A percentile compares a stretch with the other conserved stretches of the same genome.
These are phyloP conservation scores for Irpex sp. DNA, from an alignment of 1,284 basidiomycete species.

Conservation along the genomic window DNA sequence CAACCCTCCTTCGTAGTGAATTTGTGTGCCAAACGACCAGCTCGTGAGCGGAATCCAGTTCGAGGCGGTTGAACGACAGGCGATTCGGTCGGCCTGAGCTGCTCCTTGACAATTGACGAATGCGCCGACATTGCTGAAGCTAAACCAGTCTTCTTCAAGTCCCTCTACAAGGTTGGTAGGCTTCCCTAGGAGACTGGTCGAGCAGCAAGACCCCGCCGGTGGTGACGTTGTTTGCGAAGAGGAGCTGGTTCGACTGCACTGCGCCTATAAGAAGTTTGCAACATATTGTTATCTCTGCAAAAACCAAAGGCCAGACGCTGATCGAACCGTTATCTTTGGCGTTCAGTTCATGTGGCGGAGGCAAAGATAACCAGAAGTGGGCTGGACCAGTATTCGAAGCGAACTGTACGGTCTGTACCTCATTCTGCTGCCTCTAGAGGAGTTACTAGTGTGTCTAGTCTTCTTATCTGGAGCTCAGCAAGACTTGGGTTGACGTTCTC, in stretches of 20 bases:
- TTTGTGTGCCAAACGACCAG: slow-evolving; percentile 24
- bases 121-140: slow-evolving; percentile 11
- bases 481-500: too few relatives aligned
- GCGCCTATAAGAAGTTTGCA: slow-evolving; percentile 8
- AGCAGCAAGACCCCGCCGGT: background rate
- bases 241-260: slow-evolving; percentile 1
- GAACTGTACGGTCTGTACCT: background rate
- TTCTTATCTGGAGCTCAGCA: too few relatives aligned
- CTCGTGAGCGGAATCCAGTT: slow-evolving; percentile 5
- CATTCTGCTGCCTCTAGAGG: too few relatives aligned
- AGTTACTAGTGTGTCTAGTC: too few relatives aligned
- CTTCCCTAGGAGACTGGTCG: background rate
- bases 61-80: slow-evolving; percentile 7
- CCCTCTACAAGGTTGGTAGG: background rate
- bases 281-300: slow-evolving; percentile 1
- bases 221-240: slow-evolving; percentile 2
- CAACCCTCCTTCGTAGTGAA: slow-evolving; percentile 58
- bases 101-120: slow-evolving; percentile 20
- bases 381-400: background rate
- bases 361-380: background rate
- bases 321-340: background rate
- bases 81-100: slow-evolving; percentile 17
- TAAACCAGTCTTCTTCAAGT: background rate
- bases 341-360: background rate
- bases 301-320: background rate